Base-by-base conservation (phyloP, 1,284 basidiomycete genomes). In the Apiotrichum montevideense region DNA sequence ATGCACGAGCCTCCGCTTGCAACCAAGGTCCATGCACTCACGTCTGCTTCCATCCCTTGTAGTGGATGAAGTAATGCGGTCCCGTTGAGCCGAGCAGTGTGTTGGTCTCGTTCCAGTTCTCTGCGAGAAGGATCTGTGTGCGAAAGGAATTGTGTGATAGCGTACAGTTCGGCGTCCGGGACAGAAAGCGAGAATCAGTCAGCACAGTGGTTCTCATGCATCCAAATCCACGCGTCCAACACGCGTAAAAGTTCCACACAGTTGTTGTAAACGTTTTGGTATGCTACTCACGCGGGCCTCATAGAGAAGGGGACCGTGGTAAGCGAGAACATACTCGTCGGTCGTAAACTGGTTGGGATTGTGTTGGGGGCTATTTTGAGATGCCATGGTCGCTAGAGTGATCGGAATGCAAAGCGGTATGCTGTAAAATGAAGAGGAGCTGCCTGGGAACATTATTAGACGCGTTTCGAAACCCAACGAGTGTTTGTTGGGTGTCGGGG, bases 31-130 rank as follows among this genome's bases (percentile, higher is more conserved):
- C 7, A 11, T 13, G 33, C 15, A 82, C 90, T 75, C 72, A 94
- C 86, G 90, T 94, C 77, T 93, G 89, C 76, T 98, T 98, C 96
- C 96, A 99, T 4, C 96, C 96, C 74, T 96, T 94, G 81, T 99
- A 99, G 77, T 99, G 96, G 32, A 99, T 94, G 63, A 89, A 87
- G 75, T 91, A 98, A 68, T 96, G 90, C 5, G 85, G 84, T 1
- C 92, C 92, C 1, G 83, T 77, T 5, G 79, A 76, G 3, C 87
- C 87, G 4, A 83, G 80, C 44, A 84, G 80, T 6, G 87, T 84
- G 54, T 83, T 85, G 3, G 81, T 79, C 66, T 87, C 86, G 56
- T 87, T 84, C 80, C 86, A 88, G 51, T 81, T 83, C 68, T 90
- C 86, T 1, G 83, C 80, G 71, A 94, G 88, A 62, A 96, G 83